Evolutionary conservation across 495 filamentous ascomycete genomes (phyloP).

Genomic region (Aspergillus bridgeri): DNA sequence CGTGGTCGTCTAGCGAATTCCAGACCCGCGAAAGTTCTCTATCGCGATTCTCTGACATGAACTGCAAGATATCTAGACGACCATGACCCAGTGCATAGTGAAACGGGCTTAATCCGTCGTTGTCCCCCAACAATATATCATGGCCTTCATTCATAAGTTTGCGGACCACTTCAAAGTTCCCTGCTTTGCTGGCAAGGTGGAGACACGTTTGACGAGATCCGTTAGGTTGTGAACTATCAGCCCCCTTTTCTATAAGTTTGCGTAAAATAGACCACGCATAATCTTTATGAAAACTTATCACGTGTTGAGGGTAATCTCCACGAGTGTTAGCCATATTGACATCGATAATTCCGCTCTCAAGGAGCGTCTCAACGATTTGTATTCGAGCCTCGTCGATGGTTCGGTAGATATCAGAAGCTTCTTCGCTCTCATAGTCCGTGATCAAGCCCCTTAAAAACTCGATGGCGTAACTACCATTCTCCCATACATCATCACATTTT

Average conservation of each 20-base stretch:
- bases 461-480: conserved; percentile 2
- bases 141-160: conserved; percentile 10
- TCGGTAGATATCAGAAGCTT: conserved; percentile 10
- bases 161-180: conserved; percentile 11
- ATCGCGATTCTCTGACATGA: conserved; percentile 1
- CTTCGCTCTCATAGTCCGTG: conserved; percentile 12
- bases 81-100: conserved; percentile 7
- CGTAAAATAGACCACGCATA: conserved; percentile 11
- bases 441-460: conserved; percentile 12
- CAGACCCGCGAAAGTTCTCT: conserved; percentile 3
- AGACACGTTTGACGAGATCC: conserved; percentile 9
- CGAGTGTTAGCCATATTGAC: conserved; percentile 14
- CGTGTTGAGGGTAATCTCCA: conserved; percentile 13
- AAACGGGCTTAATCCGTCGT: conserved; percentile 8
- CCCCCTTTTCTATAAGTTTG: conserved; percentile 11
- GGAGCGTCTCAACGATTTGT: conserved; percentile 11
- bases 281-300: conserved; percentile 12
- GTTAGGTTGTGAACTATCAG: conserved; percentile 10
- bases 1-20: conserved; percentile 1
- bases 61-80: conserved; percentile 3
- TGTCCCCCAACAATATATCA: conserved; percentile 8
- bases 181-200: conserved; percentile 12
- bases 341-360: conserved; percentile 9
- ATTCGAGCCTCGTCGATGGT: conserved; percentile 6
- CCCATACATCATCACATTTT: conserved; percentile 1